These are phyloP conservation scores for Fusarium bactridioides DNA, from an alignment of 2,329 filamentous ascomycete species.

Conservation along the genomic window DNA sequence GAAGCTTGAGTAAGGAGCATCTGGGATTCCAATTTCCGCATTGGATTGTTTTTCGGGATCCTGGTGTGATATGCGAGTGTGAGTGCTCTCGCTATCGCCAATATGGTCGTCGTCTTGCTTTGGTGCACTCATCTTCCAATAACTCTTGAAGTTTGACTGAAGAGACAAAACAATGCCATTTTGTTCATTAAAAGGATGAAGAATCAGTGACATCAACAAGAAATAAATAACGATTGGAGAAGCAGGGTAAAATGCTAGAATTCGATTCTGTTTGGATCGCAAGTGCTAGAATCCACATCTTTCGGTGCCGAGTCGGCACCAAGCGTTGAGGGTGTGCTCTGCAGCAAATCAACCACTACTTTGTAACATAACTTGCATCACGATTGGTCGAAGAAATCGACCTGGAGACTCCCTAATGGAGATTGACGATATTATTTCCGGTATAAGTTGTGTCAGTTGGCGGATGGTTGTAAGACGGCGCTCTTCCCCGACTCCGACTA, in stretches of 20 bases:
- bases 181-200: not conserved
- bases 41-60: conserved; percentile 15
- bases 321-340: not conserved
- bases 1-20: conserved; percentile 49
- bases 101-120: not conserved
- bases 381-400: not conserved
- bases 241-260: conserved; percentile 3
- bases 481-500: not conserved
- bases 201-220: not conserved
- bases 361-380: not conserved
- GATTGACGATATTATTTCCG: not conserved
- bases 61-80: conserved; percentile 1
- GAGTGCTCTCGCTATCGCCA: not conserved
- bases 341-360: not conserved
- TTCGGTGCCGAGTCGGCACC: conserved; percentile 32
- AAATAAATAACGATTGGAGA: conserved; percentile 16
- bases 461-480: not conserved
- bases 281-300: conserved; percentile 11
- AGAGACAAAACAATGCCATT: not conserved
- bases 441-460: not conserved
- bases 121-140: conserved; percentile 6
- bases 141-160: not conserved
- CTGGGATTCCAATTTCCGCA: not conserved
- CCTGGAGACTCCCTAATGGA: not conserved
- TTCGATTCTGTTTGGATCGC: not conserved